Evolutionary conservation across 805 yeast species (phyloP), one percentile per base, ranked within the genome.

Genomic region (Debaryomyces tyrocola): DNA sequence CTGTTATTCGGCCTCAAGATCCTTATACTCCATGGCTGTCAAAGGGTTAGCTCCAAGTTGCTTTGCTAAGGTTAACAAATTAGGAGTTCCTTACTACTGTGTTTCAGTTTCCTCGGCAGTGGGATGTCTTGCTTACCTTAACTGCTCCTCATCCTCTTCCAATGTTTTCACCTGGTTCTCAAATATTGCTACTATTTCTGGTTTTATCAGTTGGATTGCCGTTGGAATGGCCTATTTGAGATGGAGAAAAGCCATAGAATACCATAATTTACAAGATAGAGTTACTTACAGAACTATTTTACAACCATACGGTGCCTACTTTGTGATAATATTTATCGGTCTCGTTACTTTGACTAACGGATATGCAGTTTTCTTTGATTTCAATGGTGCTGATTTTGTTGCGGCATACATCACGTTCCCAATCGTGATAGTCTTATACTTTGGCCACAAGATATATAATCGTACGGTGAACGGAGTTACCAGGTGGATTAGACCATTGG

Each of bases 341-440:
- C 27, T 86, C n/a, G 57, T 86, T 43, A 68, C 84, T 27, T 43
- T 86, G 39, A 84, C 90, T n/a, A 85, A 86, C 55, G 91, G 91
- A 46, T 86, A 83, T 59, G 83, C 78, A 2, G 84, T 80, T 4
- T 85, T 85, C 64, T 76, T 85, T 49, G 73, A 73, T 15, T 83
- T 83, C 72, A 74, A 71, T 11, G 75, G 63, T 0, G 63, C 78
- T 6, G 84, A 83, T 60, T 85, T 85, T 55, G 66, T 85, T 42
- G 90, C 91, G 29, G 86, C 90, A 8, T 85, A 85, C 64, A 73
- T 85, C 49, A 84, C 90, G 0, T 59, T 85, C 41, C 87, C 85
- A 31, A 72, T 79, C 47, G 74, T 81, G 51, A 49, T 78, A 3
- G 66, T 66, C 4, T 67, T 85, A 38, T 85, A 80, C 62, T 50